Percentiles rank a stretch among this genome's conserved stretches.
phyloP scores from a whole-genome alignment of 2,329 filamentous ascomycete genomes.

The Ophiostoma sp. region DNA sequence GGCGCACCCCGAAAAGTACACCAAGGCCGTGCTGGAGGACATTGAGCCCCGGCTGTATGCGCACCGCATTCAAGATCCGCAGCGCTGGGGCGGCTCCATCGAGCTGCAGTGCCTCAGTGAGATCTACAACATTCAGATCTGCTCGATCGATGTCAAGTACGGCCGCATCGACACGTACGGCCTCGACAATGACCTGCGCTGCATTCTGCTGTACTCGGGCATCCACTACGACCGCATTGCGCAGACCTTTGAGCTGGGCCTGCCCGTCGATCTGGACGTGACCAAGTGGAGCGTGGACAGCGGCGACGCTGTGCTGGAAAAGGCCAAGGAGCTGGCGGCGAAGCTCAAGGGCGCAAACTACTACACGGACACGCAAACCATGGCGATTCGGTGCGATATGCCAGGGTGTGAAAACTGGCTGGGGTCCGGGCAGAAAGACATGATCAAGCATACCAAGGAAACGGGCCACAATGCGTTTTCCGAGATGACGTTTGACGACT shows the following conservation, averaged over 20 bases:
- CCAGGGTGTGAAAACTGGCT: constrained; percentile 55
- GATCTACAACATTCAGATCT: constrained; percentile 80
- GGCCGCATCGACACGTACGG: constrained; percentile 66
- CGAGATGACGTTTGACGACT: constrained; percentile 30
- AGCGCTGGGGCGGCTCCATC: constrained; percentile 88
- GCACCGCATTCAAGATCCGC: constrained; percentile 69
- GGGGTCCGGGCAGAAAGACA: constrained; percentile 60
- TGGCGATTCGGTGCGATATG: constrained; percentile 70
- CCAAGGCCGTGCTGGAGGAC: constrained; percentile 66
- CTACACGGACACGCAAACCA: constrained; percentile 79
- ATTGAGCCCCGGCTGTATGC: constrained; percentile 70
- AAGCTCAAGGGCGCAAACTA: constrained; percentile 69
- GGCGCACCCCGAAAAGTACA: constrained; percentile 65
- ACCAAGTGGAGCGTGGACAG: constrained; percentile 51
- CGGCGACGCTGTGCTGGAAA: constrained; percentile 48
- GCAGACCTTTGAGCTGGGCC: constrained; percentile 55
- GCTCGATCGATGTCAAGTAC: constrained; percentile 69
- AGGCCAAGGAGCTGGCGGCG: constrained; percentile 58
- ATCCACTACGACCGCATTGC: constrained; percentile 92
- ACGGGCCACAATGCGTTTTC: constrained; percentile 52
- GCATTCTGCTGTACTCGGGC: constrained; percentile 81
- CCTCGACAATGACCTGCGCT: constrained; percentile 62
- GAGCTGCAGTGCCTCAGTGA: constrained; percentile 81
- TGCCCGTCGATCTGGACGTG: constrained; percentile 69
- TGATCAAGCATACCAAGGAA: constrained; percentile 56